Base-by-base conservation (phyloP, 1,139 yeast species). In the Diutina scorzettiae region DNA sequence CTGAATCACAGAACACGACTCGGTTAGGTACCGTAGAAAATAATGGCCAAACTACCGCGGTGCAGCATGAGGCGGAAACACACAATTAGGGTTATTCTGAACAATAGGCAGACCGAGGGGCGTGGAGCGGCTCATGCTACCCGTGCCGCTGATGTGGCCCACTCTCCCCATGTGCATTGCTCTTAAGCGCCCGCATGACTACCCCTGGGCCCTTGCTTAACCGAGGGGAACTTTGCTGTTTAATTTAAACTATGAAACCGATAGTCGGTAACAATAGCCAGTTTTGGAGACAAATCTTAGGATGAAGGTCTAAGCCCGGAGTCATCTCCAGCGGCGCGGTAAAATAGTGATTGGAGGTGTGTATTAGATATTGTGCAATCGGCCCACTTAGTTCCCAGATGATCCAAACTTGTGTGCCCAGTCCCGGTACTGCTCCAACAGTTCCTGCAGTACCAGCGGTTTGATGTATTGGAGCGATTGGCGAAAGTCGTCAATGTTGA, bases 381-480 rank as follows among this genome's bases (percentile, higher is more conserved):
- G n/a, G n/a, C n/a, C 27, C 7, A 7, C 8, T 23, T 23, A 34
- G 23, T 34, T 34, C 4, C 39, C 39, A 8, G 11, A 9, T 16
- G 23, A 23, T 2, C 98, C 98, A 60, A 78, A 91, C 58, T 82
- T 71, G 25, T 65, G 58, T 2, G 96, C 95, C 98, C 98, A 91
- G 42, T 85, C 81, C 55, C 86, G 97, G 49, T 75, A 76, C 47
- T 79, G 77, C 41, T 64, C 64, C 43, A 91, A 66, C 12, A 96
- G 95, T 51, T 87, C 96, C 41, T 69, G 68, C 30, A 93, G 81
- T 5, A 93, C 98, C 58, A 96, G 84, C 1, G 98, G 97, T 46
- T 95, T 71, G 46, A 93, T 89, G 50, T 85, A 83, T 45, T 74
- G 75, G 62, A 93, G 68, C 57, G 96, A 84, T 40, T 69, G 75